Evolutionary conservation across 1,139 yeast genomes (phyloP), one percentile per base, ranked within the genome.

Genomic region (Suhomyces anneliseae): DNA sequence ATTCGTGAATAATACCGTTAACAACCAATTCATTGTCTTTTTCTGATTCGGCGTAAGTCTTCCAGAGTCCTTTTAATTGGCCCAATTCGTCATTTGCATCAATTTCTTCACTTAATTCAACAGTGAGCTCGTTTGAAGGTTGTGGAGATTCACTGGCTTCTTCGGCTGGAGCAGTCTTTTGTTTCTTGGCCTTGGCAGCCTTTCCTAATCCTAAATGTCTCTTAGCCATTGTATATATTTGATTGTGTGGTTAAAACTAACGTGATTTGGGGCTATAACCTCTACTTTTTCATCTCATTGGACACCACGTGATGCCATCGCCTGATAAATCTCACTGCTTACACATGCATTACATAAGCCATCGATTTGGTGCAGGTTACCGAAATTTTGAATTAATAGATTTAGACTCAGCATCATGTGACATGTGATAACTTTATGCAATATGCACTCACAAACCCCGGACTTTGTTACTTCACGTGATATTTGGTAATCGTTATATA

Each of bases 1-100:
- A 87, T 64, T 93, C 98, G 59, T 93, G 97, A 19, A 93, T 81
- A 6, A 93, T 78, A 29, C 97, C 98, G 58, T 90, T 87, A 44
- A 90, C 69, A 36, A 90, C 79, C 52, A 78, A 69, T 62, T 79
- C 90, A 54, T 78, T 80, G 43, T 81, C 84, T 54, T 79, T 78
- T 14, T 79, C 82, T 3, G 85, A 75, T 39, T 72, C 59, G 41
- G 63, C 58, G 63, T 79, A 86, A 2, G 87, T 81, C 31, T 68
- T 68, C 87, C 89, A 90, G 39, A 90, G 72, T 5, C 87, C 95
- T 52, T 68, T 69, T 47, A 90, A 66, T 63, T 90, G 96, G 1
- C 82, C 83, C 12, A 89, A 59, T 55, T 88, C 95, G 61, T 90
- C 93, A 54, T 87, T 85, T 4, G 87, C 84, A 59, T 86, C 89